phyloP scores from a whole-genome alignment of 305 asterid genomes.

The Fraxinus velutina region DNA sequence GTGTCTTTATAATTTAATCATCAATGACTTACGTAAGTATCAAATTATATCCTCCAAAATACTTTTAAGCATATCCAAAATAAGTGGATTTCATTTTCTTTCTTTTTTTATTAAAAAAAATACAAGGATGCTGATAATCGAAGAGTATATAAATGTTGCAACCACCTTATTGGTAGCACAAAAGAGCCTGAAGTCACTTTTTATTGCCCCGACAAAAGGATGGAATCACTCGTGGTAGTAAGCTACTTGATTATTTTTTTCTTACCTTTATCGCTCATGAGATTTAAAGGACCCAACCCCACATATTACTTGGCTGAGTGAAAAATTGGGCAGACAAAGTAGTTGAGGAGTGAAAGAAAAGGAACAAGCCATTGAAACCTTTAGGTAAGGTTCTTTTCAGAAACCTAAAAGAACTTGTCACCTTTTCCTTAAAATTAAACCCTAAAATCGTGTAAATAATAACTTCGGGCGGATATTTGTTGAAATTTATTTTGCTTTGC shows the following conservation, averaged over 20 bases:
- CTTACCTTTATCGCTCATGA: neutral
- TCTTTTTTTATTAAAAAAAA: neutral
- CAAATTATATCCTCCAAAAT: neutral
- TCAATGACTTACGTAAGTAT: neutral
- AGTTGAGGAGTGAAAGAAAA: neutral
- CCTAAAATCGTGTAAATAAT: neutral
- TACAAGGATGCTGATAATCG: neutral
- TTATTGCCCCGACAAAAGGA: conserved; percentile 2
- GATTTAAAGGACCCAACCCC: conserved; percentile 3
- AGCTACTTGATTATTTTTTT: neutral
- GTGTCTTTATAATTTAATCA: neutral
- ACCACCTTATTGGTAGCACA: neutral
- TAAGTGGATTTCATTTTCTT: neutral
- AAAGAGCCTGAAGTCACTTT: neutral
- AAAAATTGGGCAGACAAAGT: conserved; percentile 4
- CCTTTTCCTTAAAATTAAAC: neutral
- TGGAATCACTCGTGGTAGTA: neutral
- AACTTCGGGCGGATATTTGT: neutral
- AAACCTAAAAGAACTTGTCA: neutral
- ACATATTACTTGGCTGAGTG: neutral
- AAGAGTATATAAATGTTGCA: neutral
- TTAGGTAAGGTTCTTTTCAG: conserved; percentile 1
- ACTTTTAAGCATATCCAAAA: neutral
- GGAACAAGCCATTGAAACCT: neutral
- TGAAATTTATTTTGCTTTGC: neutral